Conservation (phyloP, 441 rosid genomes). For the Bocquillonia castaneifolia region DNA sequence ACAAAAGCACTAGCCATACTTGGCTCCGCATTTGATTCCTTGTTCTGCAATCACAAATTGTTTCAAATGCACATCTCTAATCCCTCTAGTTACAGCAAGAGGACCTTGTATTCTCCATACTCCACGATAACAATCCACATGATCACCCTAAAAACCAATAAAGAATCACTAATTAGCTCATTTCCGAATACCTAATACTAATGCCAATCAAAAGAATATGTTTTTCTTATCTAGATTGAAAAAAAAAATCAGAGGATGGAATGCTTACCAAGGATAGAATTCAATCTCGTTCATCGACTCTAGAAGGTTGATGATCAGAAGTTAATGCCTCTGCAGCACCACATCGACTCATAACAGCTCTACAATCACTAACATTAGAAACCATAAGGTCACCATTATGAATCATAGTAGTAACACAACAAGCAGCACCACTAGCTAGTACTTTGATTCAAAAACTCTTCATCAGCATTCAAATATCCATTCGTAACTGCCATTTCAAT, state of each 20-base stretch:
- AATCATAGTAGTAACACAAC: slow-evolving; percentile 80
- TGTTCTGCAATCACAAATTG: slow-evolving; percentile 85
- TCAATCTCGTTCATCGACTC: slow-evolving; percentile 61
- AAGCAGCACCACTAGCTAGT: slow-evolving; percentile 56
- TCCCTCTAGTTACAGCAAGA: slow-evolving; percentile 78
- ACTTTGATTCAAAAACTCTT: slow-evolving; percentile 52
- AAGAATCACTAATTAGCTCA: neutral
- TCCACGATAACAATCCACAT: slow-evolving; percentile 65
- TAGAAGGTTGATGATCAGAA: slow-evolving; percentile 70
- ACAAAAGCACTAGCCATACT: too few species aligned
- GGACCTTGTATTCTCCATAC: slow-evolving; percentile 88
- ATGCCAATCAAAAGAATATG: too few species aligned
- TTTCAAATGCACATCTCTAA: slow-evolving; percentile 70
- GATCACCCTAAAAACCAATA: slow-evolving; percentile 62
- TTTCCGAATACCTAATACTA: neutral
- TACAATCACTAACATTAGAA: slow-evolving; percentile 85
- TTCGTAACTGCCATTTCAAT: slow-evolving; percentile 47
- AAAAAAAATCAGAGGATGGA: neutral
- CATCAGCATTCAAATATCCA: slow-evolving; percentile 68
- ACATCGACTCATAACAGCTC: slow-evolving; percentile 66
- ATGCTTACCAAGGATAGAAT: slow-evolving; percentile 57
- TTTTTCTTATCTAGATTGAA: too few species aligned
- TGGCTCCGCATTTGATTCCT: slow-evolving; percentile 52
- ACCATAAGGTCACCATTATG: slow-evolving; percentile 54
- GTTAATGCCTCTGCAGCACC: slow-evolving; percentile 83